Conservation (phyloP, 371 early-diverging fungal species). For the Lichtheimia ramosa region DNA sequence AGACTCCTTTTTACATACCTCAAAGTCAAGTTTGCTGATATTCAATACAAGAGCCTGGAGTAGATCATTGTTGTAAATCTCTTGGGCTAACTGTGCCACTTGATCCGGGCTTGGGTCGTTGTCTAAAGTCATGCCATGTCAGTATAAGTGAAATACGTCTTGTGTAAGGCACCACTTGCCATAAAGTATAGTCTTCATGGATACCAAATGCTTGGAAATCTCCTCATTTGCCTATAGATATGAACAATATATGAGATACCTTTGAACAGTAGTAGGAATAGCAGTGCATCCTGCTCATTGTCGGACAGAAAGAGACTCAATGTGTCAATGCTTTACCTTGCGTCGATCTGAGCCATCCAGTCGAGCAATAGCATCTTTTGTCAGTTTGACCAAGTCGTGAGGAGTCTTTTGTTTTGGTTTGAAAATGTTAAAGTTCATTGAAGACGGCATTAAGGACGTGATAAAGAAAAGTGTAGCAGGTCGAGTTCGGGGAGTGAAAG, state of each 20-base stretch:
- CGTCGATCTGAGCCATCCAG: slow-evolving; percentile 68
- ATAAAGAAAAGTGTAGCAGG: too few species aligned
- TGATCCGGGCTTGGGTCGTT: slow-evolving; percentile 89
- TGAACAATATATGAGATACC: too few species aligned
- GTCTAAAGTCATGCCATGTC: slow-evolving; percentile 48
- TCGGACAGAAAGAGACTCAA: slow-evolving; percentile 1
- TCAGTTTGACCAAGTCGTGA: slow-evolving; percentile 82
- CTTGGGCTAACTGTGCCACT: slow-evolving; percentile 92
- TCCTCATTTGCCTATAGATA: slow-evolving; percentile 85
- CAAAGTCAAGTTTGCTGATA: slow-evolving; percentile 92
- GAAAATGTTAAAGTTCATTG: slow-evolving; percentile 86
- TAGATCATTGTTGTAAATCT: slow-evolving; percentile 89
- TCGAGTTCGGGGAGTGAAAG: background rate
- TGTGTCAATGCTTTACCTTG: slow-evolving; percentile 42
- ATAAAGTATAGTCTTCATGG: slow-evolving; percentile 91
- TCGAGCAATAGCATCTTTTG: slow-evolving; percentile 78
- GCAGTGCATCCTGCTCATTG: too few species aligned
- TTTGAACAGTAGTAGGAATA: too few species aligned
- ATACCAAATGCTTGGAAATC: slow-evolving; percentile 86
- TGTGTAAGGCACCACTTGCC: slow-evolving; percentile 67
- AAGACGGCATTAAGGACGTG: slow-evolving; percentile 9
- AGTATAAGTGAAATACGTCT: background rate
- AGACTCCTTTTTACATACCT: slow-evolving; percentile 51
- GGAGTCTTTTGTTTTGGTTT: slow-evolving; percentile 87
- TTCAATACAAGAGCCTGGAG: slow-evolving; percentile 82